A percentile compares a stretch with the other conserved stretches of the same genome.
Conservation (phyloP, 2,329 filamentous ascomycete genomes). For the Penicillium glabrum region DNA sequence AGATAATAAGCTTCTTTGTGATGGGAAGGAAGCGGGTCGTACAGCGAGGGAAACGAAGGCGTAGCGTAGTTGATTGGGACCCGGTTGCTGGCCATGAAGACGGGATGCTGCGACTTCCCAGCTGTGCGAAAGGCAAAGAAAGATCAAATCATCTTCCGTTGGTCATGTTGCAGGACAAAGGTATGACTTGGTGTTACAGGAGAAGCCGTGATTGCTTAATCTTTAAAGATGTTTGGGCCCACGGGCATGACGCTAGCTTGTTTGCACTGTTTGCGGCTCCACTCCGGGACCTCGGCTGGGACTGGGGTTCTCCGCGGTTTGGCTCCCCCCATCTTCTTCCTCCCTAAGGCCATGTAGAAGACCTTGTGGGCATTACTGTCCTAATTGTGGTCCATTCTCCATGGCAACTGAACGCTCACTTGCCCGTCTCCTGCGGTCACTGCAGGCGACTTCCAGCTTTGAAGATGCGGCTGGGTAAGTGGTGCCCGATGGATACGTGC, state of each 20-base stretch:
- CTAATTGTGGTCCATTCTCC: not conserved
- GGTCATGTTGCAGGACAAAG: not conserved
- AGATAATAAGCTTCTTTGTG: slow-evolving; percentile 63
- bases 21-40: slow-evolving; percentile 65
- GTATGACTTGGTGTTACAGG: not conserved
- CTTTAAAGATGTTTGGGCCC: not conserved
- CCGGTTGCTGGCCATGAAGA: slow-evolving; percentile 38
- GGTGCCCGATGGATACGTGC: not conserved
- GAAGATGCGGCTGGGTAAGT: slow-evolving; percentile 60
- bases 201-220: not conserved
- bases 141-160: not conserved
- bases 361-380: slow-evolving; percentile 6
- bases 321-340: slow-evolving; percentile 1
- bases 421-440: slow-evolving; percentile 59
- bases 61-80: slow-evolving; percentile 61
- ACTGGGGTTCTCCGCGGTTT: slow-evolving; percentile 33
- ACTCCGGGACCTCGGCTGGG: slow-evolving; percentile 32
- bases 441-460: slow-evolving; percentile 58
- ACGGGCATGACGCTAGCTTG: slow-evolving; percentile 14
- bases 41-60: slow-evolving; percentile 78
- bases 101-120: not conserved
- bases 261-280: slow-evolving; percentile 35
- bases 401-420: slow-evolving; percentile 64
- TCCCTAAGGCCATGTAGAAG: slow-evolving; percentile 18
- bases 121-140: not conserved